A percentile compares a stretch with the other conserved stretches of the same genome.
These are phyloP conservation scores for Penicillium herquei DNA, from an alignment of 495 filamentous ascomycete species.

Conservation along the genomic window DNA sequence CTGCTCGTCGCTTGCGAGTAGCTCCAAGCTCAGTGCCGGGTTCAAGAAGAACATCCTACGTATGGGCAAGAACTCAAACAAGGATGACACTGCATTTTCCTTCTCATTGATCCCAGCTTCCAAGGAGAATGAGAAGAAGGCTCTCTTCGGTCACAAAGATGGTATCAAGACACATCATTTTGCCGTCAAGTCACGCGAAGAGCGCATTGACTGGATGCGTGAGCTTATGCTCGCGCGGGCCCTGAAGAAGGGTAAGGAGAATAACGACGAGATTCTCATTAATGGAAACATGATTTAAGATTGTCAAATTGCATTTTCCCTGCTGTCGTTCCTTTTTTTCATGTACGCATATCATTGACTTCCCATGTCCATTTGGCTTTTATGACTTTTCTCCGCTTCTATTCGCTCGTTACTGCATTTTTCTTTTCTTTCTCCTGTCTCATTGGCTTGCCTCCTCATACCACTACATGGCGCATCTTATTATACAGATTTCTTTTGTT, in stretches of 20 bases:
- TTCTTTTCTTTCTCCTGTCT: slow-evolving; percentile 15
- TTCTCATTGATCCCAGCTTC: slow-evolving; percentile 87
- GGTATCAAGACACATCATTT: slow-evolving; percentile 87
- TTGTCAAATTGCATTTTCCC: too few relatives aligned
- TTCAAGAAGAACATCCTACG: slow-evolving; percentile 78
- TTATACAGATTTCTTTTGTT: slow-evolving; percentile 7
- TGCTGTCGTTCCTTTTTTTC: background rate
- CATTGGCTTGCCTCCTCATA: slow-evolving; percentile 2
- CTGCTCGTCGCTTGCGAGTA: slow-evolving; percentile 71
- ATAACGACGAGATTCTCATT: slow-evolving; percentile 75
- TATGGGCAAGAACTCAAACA: slow-evolving; percentile 45
- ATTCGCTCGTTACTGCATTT: slow-evolving; percentile 17
- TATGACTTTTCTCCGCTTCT: background rate
- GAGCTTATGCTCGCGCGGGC: slow-evolving; percentile 97
- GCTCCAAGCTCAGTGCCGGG: slow-evolving; percentile 77
- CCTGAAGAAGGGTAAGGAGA: slow-evolving; percentile 67
- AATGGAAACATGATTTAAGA: slow-evolving; percentile 66
- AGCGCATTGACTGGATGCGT: slow-evolving; percentile 97
- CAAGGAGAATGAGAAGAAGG: slow-evolving; percentile 34
- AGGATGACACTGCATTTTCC: slow-evolving; percentile 66
- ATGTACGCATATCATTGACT: background rate
- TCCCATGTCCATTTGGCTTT: background rate
- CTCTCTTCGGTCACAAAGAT: slow-evolving; percentile 25
- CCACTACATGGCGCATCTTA: too few relatives aligned
- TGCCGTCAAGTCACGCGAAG: slow-evolving; percentile 79